Evolutionary conservation across 1,284 basidiomycete species (phyloP), one percentile per base, ranked within the genome.

Genomic region (Mycosarcoma mackinlayi): DNA sequence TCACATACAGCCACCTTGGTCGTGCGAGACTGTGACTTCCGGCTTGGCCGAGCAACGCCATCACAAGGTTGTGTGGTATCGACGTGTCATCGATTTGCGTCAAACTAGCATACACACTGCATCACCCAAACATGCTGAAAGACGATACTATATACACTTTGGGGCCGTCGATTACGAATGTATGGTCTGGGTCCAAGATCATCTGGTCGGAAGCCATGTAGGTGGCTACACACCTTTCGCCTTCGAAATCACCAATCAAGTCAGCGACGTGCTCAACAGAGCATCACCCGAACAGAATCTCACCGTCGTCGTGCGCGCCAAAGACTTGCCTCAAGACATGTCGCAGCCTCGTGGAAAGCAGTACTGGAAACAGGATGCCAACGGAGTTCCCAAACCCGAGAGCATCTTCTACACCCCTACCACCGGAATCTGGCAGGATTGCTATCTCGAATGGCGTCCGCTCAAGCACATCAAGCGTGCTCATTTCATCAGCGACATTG

Each of bases 401-500:
- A 53, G 55, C 46, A 76, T 76, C 51, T 76, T 73, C 28, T 74
- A 76, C 47, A 65, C 61, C 14, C 62, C 72, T 4, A 71, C 71
- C 10, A 74, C 71, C 2, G 73, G 73, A 5, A 71, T 74, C 23
- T 72, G 71, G 71, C 73, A 76, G 38, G 47, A 51, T 18, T 62
- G 68, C 13, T 72, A 56, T 40, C 33, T 76, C 25, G 73, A 74
- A 38, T 28, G 19, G n/a, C 57, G 63, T 0, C 60, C 65, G 4
- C 13, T 31, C 18, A 56, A 27, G 6, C 58, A 68, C 38, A 58
- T 75, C 24, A 31, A 28, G 3, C 28, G 38, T n/a, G 58, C 47
- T 5, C 30, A 39, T 3, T 51, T 74, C n/a, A 49, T 44, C 1
- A 51, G 62, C 2, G 59, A 74, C 35, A 68, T 76, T 37, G 73